Evolutionary conservation across 2,329 filamentous ascomycete species (phyloP).

Genomic region (Hypoxylon sp.): DNA sequence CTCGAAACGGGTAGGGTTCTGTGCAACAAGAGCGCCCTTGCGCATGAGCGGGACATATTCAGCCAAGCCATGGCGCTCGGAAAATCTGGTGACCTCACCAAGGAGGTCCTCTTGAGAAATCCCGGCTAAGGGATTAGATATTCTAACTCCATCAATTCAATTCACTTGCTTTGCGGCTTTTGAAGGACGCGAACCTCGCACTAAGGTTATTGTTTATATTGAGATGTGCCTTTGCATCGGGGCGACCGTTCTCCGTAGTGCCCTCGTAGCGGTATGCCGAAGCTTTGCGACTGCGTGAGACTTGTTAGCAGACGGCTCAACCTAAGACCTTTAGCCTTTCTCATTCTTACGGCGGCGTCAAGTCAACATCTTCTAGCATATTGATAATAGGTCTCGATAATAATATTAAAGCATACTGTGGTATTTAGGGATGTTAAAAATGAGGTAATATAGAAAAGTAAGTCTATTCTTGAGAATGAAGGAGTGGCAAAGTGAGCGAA

Average conservation of each 20-base stretch:
- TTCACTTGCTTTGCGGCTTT: slow-evolving; percentile 16
- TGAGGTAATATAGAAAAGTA: too few species aligned
- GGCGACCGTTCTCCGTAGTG: slow-evolving; percentile 57
- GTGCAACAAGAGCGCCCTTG: slow-evolving; percentile 49
- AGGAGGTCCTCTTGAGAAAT: slow-evolving; percentile 66
- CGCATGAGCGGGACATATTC: slow-evolving; percentile 41
- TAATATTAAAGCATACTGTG: slow-evolving; percentile 2
- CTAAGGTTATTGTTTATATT: slow-evolving; percentile 64
- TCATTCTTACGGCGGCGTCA: slow-evolving; percentile 28
- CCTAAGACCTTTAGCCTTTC: not conserved
- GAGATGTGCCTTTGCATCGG: slow-evolving; percentile 53
- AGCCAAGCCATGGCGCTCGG: slow-evolving; percentile 36
- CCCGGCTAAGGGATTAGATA: slow-evolving; percentile 70
- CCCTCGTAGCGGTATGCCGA: slow-evolving; percentile 47
- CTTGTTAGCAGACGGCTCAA: slow-evolving; percentile 12
- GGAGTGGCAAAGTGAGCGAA: too few species aligned
- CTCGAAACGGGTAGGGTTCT: slow-evolving; percentile 64
- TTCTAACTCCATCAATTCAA: slow-evolving; percentile 56
- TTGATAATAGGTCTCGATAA: not conserved
- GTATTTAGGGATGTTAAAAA: slow-evolving; percentile 1
- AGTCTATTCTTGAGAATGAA: too few species aligned
- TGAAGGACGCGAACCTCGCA: slow-evolving; percentile 59
- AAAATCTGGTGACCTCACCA: slow-evolving; percentile 61
- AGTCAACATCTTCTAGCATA: slow-evolving; percentile 24
- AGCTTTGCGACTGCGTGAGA: slow-evolving; percentile 22